A percentile compares a stretch with the other conserved stretches of the same genome.
Evolutionary conservation across 768 basidiomycete species (phyloP).

Genomic region (Panellus pusillus): DNA sequence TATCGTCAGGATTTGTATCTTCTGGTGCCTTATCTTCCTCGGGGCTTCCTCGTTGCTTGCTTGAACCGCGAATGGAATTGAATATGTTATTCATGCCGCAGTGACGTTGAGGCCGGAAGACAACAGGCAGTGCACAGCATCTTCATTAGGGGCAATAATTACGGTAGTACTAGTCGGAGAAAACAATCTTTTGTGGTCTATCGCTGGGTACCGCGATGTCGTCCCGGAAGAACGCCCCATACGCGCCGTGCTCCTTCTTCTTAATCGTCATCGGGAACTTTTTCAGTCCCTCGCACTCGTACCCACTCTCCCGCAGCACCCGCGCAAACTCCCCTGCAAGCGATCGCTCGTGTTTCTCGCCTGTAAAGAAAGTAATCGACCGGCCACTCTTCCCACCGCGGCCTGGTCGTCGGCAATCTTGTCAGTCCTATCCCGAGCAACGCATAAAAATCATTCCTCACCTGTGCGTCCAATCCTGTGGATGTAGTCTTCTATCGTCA

Average conservation of each 20-base stretch:
- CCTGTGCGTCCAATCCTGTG: conserved; percentile 90
- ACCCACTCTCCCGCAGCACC: conserved; percentile 86
- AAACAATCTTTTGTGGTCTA: conserved; percentile 77
- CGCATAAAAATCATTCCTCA: conserved; percentile 32
- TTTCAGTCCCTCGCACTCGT: conserved; percentile 71
- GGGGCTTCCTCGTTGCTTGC: conserved; percentile 63
- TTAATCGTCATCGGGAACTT: conserved; percentile 97
- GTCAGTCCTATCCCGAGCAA: conserved; percentile 12
- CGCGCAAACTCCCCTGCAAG: conserved; percentile 93
- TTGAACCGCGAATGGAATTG: conserved; percentile 51
- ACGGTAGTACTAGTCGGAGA: conserved; percentile 36
- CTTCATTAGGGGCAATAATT: not conserved
- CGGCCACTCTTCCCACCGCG: conserved; percentile 89
- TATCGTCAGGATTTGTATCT: conserved; percentile 87
- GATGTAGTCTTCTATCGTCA: conserved; percentile 92
- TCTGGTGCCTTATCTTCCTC: conserved; percentile 73
- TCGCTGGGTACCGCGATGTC: conserved; percentile 54
- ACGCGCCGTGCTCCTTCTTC: conserved; percentile 89
- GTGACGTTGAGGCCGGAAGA: conserved; percentile 22
- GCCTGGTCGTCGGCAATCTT: conserved; percentile 45
- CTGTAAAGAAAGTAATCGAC: conserved; percentile 96
- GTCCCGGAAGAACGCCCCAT: conserved; percentile 83
- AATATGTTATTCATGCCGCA: conserved; percentile 74
- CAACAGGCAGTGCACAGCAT: conserved; percentile 9
- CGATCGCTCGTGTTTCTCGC: conserved; percentile 77